Evolutionary conservation across 176 grass and related monocot genomes (phyloP).

Genomic region (Bromus sterilis): DNA sequence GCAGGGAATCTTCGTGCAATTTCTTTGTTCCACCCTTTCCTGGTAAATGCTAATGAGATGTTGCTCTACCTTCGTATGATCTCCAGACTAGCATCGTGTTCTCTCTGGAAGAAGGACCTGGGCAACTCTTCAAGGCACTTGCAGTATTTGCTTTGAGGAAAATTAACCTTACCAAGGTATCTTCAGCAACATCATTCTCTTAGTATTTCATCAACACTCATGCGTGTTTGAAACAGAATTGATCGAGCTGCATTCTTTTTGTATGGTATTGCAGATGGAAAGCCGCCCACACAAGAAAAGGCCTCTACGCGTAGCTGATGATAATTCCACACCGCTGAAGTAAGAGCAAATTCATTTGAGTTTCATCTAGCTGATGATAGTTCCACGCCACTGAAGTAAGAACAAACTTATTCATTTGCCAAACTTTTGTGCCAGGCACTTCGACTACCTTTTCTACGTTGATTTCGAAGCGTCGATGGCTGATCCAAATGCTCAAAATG

Average conservation of each 20-base stretch:
- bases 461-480: slow-evolving; percentile 95
- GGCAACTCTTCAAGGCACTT: slow-evolving; percentile 76
- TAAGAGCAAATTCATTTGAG: neutral
- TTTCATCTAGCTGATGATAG: neutral
- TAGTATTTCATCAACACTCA: neutral
- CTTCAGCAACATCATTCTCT: slow-evolving; percentile 7
- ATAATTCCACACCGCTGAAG: slow-evolving; percentile 48
- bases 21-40: neutral
- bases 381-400: slow-evolving; percentile 51
- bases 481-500: slow-evolving; percentile 42
- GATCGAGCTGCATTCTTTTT: neutral
- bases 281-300: slow-evolving; percentile 68
- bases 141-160: slow-evolving; percentile 74
- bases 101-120: slow-evolving; percentile 90
- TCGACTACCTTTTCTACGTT: slow-evolving; percentile 90
- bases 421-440: slow-evolving; percentile 48
- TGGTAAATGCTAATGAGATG: neutral
- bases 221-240: neutral
- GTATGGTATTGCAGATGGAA: slow-evolving; percentile 58
- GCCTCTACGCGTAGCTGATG: slow-evolving; percentile 66
- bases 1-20: neutral
- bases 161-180: slow-evolving; percentile 88
- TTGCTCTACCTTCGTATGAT: neutral
- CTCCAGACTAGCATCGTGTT: slow-evolving; percentile 85
- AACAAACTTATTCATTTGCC: neutral